Base-by-base conservation (phyloP, 2,329 filamentous ascomycete genomes). In the Didymella glomerata region DNA sequence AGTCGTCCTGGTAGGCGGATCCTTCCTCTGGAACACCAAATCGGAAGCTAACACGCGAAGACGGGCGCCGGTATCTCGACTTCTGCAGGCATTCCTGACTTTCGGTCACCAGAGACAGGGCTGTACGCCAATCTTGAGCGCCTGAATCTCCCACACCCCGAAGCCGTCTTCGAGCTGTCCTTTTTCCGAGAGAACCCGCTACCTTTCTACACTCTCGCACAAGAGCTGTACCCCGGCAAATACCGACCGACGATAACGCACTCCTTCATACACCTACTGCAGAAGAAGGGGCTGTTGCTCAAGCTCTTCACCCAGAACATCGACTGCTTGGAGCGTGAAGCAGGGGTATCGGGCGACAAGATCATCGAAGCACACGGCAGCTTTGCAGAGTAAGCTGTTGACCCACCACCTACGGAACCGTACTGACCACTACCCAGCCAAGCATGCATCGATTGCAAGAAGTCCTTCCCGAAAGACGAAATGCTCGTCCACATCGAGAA, bases 241-340 rank as follows among this genome's bases (percentile, higher is more conserved):
- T 97, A 91, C 80, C 84, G 89, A 54, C 95, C 95, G 0, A 99
- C 95, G 1, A 83, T 98, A 54, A 90, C 93, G 2, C 95, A 99
- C 78, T 89, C 87, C 34, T 99, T 99, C 78, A 88, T 99, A 69
- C 84, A 87, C 14, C 82, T 99, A 24, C 86, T 98, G 16, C 85
- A 93, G 57, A 82, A 88, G 60, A 97, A 96, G 78, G 87, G 86
- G 4, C 81, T 94, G 40, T 81, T 99, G 24, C 81, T 90, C 65
- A 95, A 93, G 82, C 86, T 95, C 52, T 99, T 98, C 77, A 97
- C 95, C 0, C 95, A 99, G 74, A 99, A 99, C 73, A 98, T 99
- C 67, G 95, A 99, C 79, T 97, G 93, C 70, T 84, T 99, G 13
- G 95, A 99, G 79, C 87, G 93, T 22, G 84, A 86, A 66, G 95